Conservation (phyloP, 2,329 filamentous ascomycete genomes). For the Fusarium sp. region DNA sequence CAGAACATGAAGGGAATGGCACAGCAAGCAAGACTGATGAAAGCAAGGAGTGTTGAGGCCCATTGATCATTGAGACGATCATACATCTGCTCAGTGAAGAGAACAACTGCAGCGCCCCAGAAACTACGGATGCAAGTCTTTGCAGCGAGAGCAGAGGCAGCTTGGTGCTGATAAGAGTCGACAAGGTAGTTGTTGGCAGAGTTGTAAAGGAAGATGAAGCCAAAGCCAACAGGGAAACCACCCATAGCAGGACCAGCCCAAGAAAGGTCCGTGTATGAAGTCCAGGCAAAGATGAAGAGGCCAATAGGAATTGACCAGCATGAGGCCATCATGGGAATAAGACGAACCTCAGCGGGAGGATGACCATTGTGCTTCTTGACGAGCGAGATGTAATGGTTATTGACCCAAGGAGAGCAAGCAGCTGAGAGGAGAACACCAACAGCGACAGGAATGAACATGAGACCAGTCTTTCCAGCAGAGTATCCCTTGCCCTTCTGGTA, state of each 20-base stretch:
- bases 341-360: slow-evolving; percentile 78
- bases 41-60: slow-evolving; percentile 77
- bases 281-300: slow-evolving; percentile 68
- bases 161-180: slow-evolving; percentile 73
- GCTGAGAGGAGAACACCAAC: slow-evolving; percentile 77
- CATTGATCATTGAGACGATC: slow-evolving; percentile 76
- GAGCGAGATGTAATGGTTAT: slow-evolving; percentile 79
- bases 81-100: slow-evolving; percentile 88
- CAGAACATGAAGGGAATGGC: slow-evolving; percentile 86
- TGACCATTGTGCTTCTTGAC: slow-evolving; percentile 71
- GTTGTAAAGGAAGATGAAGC: slow-evolving; percentile 87
- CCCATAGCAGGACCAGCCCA: slow-evolving; percentile 79
- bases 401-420: slow-evolving; percentile 74
- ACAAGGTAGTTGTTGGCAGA: slow-evolving; percentile 78
- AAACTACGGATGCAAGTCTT: slow-evolving; percentile 83
- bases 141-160: slow-evolving; percentile 81
- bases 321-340: slow-evolving; percentile 83
- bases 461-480: slow-evolving; percentile 74
- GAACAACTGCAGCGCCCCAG: slow-evolving; percentile 80
- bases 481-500: slow-evolving; percentile 85
- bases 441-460: slow-evolving; percentile 88
- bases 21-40: slow-evolving; percentile 80
- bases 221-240: slow-evolving; percentile 77
- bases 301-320: slow-evolving; percentile 76
- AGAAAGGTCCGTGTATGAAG: slow-evolving; percentile 69